Evolutionary conservation across 371 early-diverging fungal species (phyloP).

Genomic region (Nematocida minor): DNA sequence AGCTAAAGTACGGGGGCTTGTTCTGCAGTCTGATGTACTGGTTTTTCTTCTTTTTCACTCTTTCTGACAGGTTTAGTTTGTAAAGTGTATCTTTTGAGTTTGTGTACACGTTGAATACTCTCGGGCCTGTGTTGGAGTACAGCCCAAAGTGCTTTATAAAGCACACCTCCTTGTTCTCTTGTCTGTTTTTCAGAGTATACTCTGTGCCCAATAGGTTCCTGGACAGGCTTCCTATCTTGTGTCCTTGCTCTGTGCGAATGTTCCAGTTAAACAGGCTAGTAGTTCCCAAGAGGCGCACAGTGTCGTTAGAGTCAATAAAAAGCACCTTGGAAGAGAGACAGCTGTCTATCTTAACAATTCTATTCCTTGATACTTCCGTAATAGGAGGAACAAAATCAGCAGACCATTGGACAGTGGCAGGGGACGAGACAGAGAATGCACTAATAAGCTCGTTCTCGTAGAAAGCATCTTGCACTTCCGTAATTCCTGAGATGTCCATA

Average conservation of each 20-base stretch:
- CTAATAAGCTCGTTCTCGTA: no score
- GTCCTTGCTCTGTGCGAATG: background rate
- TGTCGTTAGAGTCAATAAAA: background rate
- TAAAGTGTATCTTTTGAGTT: background rate
- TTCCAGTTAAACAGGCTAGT: conserved; percentile 16
- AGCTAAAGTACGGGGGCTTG: conserved; percentile 67
- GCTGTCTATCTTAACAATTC: background rate
- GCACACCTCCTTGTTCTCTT: background rate
- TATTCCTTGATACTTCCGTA: no score
- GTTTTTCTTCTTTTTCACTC: conserved; percentile 26
- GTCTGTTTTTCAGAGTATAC: background rate
- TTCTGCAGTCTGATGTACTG: conserved; percentile 54
- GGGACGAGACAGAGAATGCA: no score
- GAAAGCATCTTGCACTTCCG: no score
- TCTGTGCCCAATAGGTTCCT: conserved; percentile 32
- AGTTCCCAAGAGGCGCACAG: background rate
- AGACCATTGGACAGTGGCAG: no score
- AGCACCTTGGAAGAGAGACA: background rate
- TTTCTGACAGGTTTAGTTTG: background rate
- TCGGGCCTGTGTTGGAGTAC: conserved; percentile 25
- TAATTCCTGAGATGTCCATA: no score
- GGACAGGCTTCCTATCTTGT: conserved; percentile 18
- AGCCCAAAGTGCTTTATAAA: conserved; percentile 37
- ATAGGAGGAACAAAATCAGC: no score
- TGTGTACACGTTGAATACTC: conserved; percentile 20